Evolutionary conservation across 176 grass and related monocot genomes (phyloP), one percentile per base, ranked within the genome.

Genomic region (Carex littledalei): DNA sequence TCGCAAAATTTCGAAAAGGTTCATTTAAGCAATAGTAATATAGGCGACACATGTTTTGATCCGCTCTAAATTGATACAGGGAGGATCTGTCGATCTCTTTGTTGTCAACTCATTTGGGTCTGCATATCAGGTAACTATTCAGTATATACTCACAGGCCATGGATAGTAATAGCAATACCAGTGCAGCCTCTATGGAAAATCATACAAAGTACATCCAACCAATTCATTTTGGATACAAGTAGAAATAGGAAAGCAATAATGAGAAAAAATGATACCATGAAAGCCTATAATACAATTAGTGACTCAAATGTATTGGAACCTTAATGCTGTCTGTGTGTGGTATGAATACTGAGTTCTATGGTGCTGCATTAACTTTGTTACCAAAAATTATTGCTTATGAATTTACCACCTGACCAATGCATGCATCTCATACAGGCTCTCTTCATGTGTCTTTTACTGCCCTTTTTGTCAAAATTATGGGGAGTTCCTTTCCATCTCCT

Each of bases 91-190:
- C 82, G 96, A 99, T 84, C 88, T 95, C 87, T 99, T 99, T 84
- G 96, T 99, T 61, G 93, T 99, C 68, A 99, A 99, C 86, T 95
- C 96, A 3, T 92, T 92, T 82, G 96, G 96, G 60, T 99, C 96
- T 87, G 93, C 93, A 81, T 99, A 90, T 72, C 93, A 99, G 74
- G 96, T 99, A 92, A 21, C 7, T 56, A 85, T 50, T 3, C 78
- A 34, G 15, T 82, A 34, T 67, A 5, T 62, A 83, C 55, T 41
- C 63, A 17, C 84, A 68, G 29, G 29, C 29, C 29, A 77, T 72
- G 39, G 41, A 72, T 32, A 14, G 5, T 34, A 32, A 78, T 54
- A 54, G 14, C 47, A 77, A 14, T 77, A 71, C 67, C 16, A 10
- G 20, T 77, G 49, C 12, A 55, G 1, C 24, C 2, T 53, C 22